Conservation (phyloP, 2,329 filamentous ascomycete genomes). For the Aciculosporium take region DNA sequence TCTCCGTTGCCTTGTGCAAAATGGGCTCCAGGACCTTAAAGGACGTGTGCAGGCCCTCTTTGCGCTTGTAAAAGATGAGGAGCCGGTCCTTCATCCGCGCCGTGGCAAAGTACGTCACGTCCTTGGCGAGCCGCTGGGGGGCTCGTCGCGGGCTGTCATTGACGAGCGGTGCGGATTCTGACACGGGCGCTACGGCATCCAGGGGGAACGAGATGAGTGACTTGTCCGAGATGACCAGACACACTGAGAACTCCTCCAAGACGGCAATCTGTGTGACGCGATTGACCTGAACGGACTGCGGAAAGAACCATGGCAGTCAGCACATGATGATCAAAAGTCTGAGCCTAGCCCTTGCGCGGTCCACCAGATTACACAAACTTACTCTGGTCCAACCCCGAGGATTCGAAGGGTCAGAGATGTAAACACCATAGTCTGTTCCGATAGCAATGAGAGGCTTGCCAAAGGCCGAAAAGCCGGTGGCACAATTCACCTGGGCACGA, state of each 20-base stretch:
- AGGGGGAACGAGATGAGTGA: slow-evolving; percentile 86
- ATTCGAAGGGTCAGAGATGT: slow-evolving; percentile 74
- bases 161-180: slow-evolving; percentile 44
- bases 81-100: slow-evolving; percentile 95
- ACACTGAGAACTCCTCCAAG: slow-evolving; percentile 87
- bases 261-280: slow-evolving; percentile 87
- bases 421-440: slow-evolving; percentile 90
- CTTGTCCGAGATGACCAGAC: slow-evolving; percentile 82
- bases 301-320: slow-evolving; percentile 2
- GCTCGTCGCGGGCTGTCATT: slow-evolving; percentile 67
- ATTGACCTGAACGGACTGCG: slow-evolving; percentile 57
- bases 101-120: slow-evolving; percentile 92
- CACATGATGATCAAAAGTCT: not conserved
- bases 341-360: too few relatives aligned
- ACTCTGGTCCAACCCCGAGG: slow-evolving; percentile 85
- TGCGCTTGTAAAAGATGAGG: slow-evolving; percentile 92
- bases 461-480: slow-evolving; percentile 73
- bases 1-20: slow-evolving; percentile 80
- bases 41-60: slow-evolving; percentile 78
- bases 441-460: slow-evolving; percentile 83
- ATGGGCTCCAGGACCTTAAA: slow-evolving; percentile 97
- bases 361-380: slow-evolving; percentile 18
- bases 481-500: slow-evolving; percentile 78
- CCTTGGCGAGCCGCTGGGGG: slow-evolving; percentile 83
- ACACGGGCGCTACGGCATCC: slow-evolving; percentile 60